Percentiles rank a stretch among this genome's conserved stretches.
Evolutionary conservation across 768 basidiomycete genomes (phyloP).

Genomic region (Clitopilus passeckerianus): DNA sequence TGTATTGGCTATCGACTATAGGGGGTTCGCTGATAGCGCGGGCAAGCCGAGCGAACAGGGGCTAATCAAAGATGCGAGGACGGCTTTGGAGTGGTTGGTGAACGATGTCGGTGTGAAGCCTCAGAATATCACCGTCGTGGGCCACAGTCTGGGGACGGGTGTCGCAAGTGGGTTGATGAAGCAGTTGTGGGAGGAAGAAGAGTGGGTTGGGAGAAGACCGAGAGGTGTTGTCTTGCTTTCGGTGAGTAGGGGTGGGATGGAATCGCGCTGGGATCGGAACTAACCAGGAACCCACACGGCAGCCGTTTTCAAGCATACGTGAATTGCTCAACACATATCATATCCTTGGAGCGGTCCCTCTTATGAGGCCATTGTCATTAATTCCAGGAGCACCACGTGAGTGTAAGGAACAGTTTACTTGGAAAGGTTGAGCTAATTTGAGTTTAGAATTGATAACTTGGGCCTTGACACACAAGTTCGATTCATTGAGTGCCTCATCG

Average conservation of each 20-base stretch:
- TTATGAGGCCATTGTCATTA: conserved; percentile 65
- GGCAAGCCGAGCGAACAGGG: conserved; percentile 77
- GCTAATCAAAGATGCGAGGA: conserved; percentile 63
- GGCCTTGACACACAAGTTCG: conserved; percentile 45
- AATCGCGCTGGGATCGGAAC: neutral
- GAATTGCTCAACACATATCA: conserved; percentile 67
- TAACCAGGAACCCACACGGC: neutral
- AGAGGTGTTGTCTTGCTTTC: conserved; percentile 48
- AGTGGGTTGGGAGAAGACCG: conserved; percentile 15
- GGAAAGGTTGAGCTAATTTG: neutral
- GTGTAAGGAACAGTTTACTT: conserved; percentile 15
- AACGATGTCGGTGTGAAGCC: conserved; percentile 44
- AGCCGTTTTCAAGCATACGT: conserved; percentile 60
- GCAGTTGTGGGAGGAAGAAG: conserved; percentile 37
- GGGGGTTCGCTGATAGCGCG: conserved; percentile 86
- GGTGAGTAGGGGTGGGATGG: conserved; percentile 16
- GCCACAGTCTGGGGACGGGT: conserved; percentile 88
- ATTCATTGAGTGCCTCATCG: conserved; percentile 58
- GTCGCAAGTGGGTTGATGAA: conserved; percentile 54
- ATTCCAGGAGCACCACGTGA: conserved; percentile 63
- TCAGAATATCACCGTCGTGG: conserved; percentile 66
- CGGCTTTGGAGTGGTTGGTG: conserved; percentile 78
- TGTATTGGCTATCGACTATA: conserved; percentile 85
- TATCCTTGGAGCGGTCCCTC: conserved; percentile 61
- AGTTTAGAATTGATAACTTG: conserved; percentile 29